Base-by-base conservation (phyloP, 129 eudicot species). In the Centella asiatica region DNA sequence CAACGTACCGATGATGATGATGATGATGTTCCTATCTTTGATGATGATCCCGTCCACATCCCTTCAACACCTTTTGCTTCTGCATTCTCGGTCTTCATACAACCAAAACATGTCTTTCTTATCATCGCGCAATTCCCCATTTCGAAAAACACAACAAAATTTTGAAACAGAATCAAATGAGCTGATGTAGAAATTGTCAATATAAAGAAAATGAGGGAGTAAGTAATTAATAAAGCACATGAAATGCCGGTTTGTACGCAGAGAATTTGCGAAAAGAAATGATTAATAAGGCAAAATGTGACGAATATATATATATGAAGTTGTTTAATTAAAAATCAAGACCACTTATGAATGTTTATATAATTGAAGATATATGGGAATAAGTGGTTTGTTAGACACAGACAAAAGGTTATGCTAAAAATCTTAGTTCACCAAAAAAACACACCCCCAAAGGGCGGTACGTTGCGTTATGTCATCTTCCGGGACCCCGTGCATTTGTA, bases 41-140 rank as follows among this genome's bases (percentile, higher is more conserved):
- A 18, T 29, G 60, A 55, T 26, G 34, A 27, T 27, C 60, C 29
- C 60, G 8, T 17, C 42, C 14, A 4, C 1, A 22, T 28, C 32
- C 36, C 34, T 23, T 26, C 29, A 3, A 15, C 27, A 7, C 15
- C 62, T 31, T 4, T 54, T 4, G 59, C 18, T 14, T 28, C 57
- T 0, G 37, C 34, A 5, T 32, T 18, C 6, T 14, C 62, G 18
- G 8, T 9, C 0, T n/a, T 10, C 25, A 29, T 8, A 23, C 19
- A 25, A 10, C 12, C 4, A 20, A 57, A 57, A 57, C 42, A 2
- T 6, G 15, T 31, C 1, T 23, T 9, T 9, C 62, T 32, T 12
- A 2, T 57, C 0, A 57, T 24, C 44, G 32, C 32, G 62, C 62
- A 57, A 32, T 57, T 57, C 4, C 62, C 62, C 62, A 57, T 57